Percentiles rank a stretch among this genome's conserved stretches.
phyloP scores from a whole-genome alignment of 371 early-diverging fungal genomes.

The Neoconidiobolus thromboides region DNA sequence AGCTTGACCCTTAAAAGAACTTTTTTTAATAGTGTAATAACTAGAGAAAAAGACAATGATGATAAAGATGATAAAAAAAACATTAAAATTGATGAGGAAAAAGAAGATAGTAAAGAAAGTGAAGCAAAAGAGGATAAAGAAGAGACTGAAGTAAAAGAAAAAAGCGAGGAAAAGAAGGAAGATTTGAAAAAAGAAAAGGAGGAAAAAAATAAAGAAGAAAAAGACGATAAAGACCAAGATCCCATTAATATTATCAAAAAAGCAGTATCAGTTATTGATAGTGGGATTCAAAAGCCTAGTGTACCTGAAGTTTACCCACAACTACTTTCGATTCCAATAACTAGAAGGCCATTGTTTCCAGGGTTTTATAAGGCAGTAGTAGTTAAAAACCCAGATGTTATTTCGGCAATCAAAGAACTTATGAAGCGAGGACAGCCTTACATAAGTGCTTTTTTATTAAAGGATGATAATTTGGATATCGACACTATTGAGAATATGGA shows the following conservation, averaged over 20 bases:
- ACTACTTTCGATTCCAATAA: conserved; percentile 80
- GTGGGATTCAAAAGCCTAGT: conserved; percentile 42
- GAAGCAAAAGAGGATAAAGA: background rate
- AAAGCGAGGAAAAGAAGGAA: background rate
- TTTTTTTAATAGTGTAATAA: too few relatives aligned
- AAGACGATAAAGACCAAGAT: background rate
- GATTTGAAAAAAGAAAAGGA: background rate
- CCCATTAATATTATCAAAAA: conserved; percentile 11
- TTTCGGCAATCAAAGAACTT: conserved; percentile 72
- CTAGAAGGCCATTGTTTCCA: conserved; percentile 85
- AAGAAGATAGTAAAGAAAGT: background rate
- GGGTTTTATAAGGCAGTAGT: conserved; percentile 93
- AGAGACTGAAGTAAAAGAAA: background rate
- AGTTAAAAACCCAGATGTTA: conserved; percentile 82
- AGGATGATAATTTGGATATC: conserved; percentile 65
- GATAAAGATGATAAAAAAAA: background rate
- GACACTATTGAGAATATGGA: conserved; percentile 56
- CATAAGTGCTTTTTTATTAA: conserved; percentile 80
- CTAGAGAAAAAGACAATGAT: background rate
- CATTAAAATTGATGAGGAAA: background rate
- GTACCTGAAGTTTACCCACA: conserved; percentile 79
- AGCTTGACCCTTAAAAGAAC: too few relatives aligned
- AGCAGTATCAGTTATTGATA: conserved; percentile 20
- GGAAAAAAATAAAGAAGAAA: background rate
- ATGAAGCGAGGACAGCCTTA: conserved; percentile 85